These are phyloP conservation scores for Helminthosporium solani DNA, from an alignment of 2,329 filamentous ascomycete species.

Conservation along the genomic window DNA sequence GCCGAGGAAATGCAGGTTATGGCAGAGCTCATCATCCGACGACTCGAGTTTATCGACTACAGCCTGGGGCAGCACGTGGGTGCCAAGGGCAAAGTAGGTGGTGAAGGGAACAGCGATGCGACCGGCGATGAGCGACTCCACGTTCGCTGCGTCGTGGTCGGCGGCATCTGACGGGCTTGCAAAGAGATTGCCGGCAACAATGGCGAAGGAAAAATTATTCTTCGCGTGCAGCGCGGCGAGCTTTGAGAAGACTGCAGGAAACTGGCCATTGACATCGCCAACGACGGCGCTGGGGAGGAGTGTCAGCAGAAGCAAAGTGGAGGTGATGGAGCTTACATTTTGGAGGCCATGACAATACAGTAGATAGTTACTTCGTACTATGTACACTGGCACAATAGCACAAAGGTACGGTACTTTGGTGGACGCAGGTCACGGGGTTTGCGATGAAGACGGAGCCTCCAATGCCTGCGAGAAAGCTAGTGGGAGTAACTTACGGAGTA, in stretches of 20 bases:
- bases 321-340: slow-evolving; percentile 51
- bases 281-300: slow-evolving; percentile 71
- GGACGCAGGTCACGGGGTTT: no score
- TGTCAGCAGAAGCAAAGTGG: slow-evolving; percentile 9
- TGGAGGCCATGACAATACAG: slow-evolving; percentile 59
- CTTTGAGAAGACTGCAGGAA: slow-evolving; percentile 76
- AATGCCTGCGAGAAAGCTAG: no score
- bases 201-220: slow-evolving; percentile 82
- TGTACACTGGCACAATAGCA: no score
- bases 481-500: no score
- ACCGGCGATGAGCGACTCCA: slow-evolving; percentile 70
- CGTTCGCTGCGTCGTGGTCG: slow-evolving; percentile 57
- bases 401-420: no score
- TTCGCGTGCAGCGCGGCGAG: slow-evolving; percentile 78
- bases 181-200: slow-evolving; percentile 84
- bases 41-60: slow-evolving; percentile 73
- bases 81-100: slow-evolving; percentile 87
- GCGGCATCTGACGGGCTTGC: slow-evolving; percentile 47
- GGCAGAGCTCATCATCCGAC: slow-evolving; percentile 70
- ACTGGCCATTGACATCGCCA: slow-evolving; percentile 77
- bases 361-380: no score
- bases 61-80: slow-evolving; percentile 65
- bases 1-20: slow-evolving; percentile 85
- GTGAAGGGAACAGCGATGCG: slow-evolving; percentile 73
- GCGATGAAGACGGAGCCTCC: no score